These are phyloP conservation scores for Paraglomus brasilianum DNA, from an alignment of 192 early-diverging fungal genomes.

Conservation along the genomic window DNA sequence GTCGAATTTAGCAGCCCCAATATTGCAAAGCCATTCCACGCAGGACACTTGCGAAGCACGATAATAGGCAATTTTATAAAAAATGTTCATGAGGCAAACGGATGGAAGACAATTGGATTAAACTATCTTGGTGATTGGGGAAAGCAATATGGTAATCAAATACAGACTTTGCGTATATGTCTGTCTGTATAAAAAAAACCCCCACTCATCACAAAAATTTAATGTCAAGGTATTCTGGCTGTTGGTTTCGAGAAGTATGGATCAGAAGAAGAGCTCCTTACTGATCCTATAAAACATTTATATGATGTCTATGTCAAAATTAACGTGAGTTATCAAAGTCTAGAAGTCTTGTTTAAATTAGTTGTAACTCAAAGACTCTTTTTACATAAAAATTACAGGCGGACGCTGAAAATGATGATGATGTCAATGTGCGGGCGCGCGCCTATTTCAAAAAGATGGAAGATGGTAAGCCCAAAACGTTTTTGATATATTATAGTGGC, in stretches of 20 bases:
- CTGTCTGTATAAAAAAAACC: not conserved
- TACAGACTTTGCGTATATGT: not conserved
- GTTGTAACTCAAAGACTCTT: not conserved
- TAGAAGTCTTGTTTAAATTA: not conserved
- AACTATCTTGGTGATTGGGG: conserved; percentile 99
- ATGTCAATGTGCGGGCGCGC: conserved; percentile 82
- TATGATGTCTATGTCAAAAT: conserved; percentile 91
- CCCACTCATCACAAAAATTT: not conserved
- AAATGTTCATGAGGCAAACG: conserved; percentile 80
- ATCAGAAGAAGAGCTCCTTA: conserved; percentile 70
- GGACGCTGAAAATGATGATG: conserved; percentile 62
- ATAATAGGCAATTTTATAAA: conserved; percentile 95
- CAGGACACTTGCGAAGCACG: conserved; percentile 94
- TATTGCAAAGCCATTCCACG: conserved; percentile 98
- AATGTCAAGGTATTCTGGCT: conserved; percentile 72
- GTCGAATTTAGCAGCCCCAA: conserved; percentile 96
- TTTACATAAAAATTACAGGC: conserved; percentile 38
- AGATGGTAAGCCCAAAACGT: conserved; percentile 53
- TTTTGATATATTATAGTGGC: no score
- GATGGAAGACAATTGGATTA: conserved; percentile 87
- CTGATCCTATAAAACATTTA: conserved; percentile 87
- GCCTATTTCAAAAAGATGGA: conserved; percentile 94
- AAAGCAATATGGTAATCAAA: conserved; percentile 86
- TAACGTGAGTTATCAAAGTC: conserved; percentile 56
- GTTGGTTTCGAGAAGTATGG: conserved; percentile 85